Conservation (phyloP, 75 land plant species). For the Sequoiadendron giganteum region DNA sequence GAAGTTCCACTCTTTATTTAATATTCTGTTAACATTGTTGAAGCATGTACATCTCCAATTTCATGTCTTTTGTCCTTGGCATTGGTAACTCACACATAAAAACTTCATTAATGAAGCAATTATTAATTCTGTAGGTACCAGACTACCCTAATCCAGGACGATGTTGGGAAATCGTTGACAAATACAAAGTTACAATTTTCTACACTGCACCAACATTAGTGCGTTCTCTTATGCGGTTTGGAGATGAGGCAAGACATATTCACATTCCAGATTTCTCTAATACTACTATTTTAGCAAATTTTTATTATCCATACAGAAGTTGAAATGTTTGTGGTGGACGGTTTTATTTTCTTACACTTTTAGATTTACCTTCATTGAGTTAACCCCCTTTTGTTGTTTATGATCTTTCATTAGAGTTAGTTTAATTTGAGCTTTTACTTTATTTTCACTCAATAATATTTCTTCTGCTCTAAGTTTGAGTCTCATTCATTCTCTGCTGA, state of each 20-base stretch:
- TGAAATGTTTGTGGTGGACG: not conserved
- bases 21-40: not conserved
- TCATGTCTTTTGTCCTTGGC: not conserved
- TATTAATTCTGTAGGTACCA: constrained; percentile 58
- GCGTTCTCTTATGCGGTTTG: constrained; percentile 90
- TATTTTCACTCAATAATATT: not conserved
- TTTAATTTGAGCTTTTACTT: not conserved
- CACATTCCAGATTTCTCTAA: not conserved
- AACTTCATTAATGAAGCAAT: not conserved
- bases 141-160: constrained; percentile 93
- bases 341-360: not conserved
- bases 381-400: not conserved
- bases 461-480: not conserved
- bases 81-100: not conserved
- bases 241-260: constrained; percentile 58
- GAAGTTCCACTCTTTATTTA: not conserved
- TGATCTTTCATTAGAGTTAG: not conserved
- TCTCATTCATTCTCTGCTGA: not conserved
- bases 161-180: constrained; percentile 98
- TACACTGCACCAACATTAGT: constrained; percentile 96
- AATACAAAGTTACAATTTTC: constrained; percentile 85
- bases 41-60: constrained; percentile 4
- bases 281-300: not conserved
- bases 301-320: not conserved
- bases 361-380: not conserved